Percentiles rank a stretch among this genome's conserved stretches.
Conservation (phyloP, 768 basidiomycete species). For the Russula olivacea region DNA sequence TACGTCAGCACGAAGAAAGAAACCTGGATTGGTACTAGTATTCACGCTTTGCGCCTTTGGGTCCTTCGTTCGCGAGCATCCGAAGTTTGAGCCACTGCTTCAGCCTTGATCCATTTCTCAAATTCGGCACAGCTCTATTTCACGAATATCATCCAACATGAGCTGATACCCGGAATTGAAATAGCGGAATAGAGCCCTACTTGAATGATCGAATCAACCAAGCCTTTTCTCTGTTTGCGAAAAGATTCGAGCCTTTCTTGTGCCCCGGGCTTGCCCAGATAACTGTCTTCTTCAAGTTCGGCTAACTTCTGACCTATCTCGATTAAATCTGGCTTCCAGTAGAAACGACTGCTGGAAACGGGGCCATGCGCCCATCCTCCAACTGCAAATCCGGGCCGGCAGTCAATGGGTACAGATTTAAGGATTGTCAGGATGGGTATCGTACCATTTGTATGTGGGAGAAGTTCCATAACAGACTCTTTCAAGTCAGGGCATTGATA, state of each 20-base stretch:
- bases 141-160: neutral
- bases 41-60: constrained; percentile 15
- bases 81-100: neutral
- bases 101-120: constrained; percentile 14
- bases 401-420: no score
- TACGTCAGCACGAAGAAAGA: neutral
- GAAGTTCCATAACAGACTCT: constrained; percentile 18
- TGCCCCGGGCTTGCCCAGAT: constrained; percentile 12
- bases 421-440: neutral
- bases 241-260: constrained; percentile 13
- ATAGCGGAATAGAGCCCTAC: neutral
- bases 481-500: constrained; percentile 12
- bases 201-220: constrained; percentile 13
- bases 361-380: constrained; percentile 22
- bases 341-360: constrained; percentile 17
- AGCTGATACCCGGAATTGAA: neutral
- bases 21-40: neutral
- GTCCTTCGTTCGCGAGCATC: neutral
- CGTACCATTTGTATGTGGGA: constrained; percentile 20
- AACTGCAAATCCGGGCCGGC: constrained; percentile 5
- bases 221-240: constrained; percentile 10
- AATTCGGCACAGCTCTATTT: constrained; percentile 13
- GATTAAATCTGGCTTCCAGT: constrained; percentile 19
- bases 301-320: constrained; percentile 8
- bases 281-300: constrained; percentile 11